Conservation (phyloP, 169 alveolate species). For the Eimeria necatrix region DNA sequence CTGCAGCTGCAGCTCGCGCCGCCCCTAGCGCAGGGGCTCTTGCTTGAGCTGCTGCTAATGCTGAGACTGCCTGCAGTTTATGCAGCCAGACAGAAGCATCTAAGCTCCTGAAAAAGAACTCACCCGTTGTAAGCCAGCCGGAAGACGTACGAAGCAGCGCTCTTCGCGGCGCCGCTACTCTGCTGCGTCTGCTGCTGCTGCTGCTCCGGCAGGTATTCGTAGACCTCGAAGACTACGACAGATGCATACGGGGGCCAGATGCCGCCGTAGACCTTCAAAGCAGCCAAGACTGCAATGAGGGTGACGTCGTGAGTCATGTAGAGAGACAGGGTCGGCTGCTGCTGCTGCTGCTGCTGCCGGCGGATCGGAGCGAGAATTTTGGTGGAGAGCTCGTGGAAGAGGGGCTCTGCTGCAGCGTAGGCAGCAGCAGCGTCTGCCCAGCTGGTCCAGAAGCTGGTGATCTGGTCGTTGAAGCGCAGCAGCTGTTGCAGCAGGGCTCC, state of each 20-base stretch:
- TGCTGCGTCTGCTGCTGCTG: conserved; percentile 54
- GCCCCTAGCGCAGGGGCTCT: background rate
- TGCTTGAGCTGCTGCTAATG: background rate
- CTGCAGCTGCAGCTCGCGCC: background rate
- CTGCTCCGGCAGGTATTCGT: conserved; percentile 60
- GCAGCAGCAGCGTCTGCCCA: conserved; percentile 66
- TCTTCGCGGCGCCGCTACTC: background rate
- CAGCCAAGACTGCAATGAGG: conserved; percentile 51
- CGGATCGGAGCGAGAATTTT: conserved; percentile 25
- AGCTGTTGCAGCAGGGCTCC: conserved; percentile 30
- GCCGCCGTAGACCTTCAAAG: conserved; percentile 59
- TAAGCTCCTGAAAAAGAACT: background rate
- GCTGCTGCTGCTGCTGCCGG: conserved; percentile 40
- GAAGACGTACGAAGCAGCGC: background rate
- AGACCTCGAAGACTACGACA: conserved; percentile 43
- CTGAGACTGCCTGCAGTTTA: background rate
- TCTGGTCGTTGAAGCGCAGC: conserved; percentile 48
- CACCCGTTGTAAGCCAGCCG: conserved; percentile 62
- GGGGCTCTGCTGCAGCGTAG: conserved; percentile 43
- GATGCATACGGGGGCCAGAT: conserved; percentile 63
- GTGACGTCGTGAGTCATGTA: conserved; percentile 70
- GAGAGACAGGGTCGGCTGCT: background rate
- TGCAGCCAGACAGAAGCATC: background rate
- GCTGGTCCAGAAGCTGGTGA: conserved; percentile 39
- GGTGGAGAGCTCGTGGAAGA: conserved; percentile 2